Evolutionary conservation across 2,329 filamentous ascomycete species (phyloP).

Genomic region (Monilinia aucupariae): DNA sequence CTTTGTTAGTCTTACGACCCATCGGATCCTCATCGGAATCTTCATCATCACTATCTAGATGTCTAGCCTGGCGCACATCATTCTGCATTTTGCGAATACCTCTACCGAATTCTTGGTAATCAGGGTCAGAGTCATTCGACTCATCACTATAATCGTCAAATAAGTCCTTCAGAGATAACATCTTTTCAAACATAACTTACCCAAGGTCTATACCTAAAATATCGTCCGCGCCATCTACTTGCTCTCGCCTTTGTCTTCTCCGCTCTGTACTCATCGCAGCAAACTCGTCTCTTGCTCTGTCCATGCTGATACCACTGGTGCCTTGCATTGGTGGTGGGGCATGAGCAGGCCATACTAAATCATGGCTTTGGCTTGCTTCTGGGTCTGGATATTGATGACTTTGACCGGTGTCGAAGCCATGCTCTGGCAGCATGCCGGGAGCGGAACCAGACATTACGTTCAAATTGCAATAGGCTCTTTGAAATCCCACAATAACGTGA

Average conservation of each 20-base stretch:
- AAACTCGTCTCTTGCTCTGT: slow-evolving; percentile 17
- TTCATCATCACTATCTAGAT: slow-evolving; percentile 18
- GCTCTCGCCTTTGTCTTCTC: slow-evolving; percentile 15
- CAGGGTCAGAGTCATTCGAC: slow-evolving; percentile 38
- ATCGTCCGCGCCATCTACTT: slow-evolving; percentile 6
- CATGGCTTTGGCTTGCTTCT: slow-evolving; percentile 16
- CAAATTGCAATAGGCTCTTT: too few species aligned
- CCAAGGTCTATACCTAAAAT: slow-evolving; percentile 14
- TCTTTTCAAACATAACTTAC: not conserved
- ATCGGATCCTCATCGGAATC: not conserved
- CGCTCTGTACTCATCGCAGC: slow-evolving; percentile 9
- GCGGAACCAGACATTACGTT: not conserved
- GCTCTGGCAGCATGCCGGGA: not conserved
- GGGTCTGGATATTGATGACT: slow-evolving; percentile 21
- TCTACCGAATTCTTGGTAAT: slow-evolving; percentile 39
- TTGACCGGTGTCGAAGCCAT: not conserved
- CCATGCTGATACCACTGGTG: not conserved
- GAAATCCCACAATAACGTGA: not conserved
- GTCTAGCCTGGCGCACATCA: slow-evolving; percentile 24
- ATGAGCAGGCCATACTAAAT: slow-evolving; percentile 8
- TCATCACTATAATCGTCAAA: slow-evolving; percentile 11
- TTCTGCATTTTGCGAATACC: slow-evolving; percentile 39
- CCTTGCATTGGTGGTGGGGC: not conserved
- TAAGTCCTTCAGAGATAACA: not conserved
- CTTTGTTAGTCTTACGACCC: not conserved